Evolutionary conservation across 352 stramenopile genomes (phyloP), one percentile per base, ranked within the genome.

Genomic region (Elongisporangium undulatum): DNA sequence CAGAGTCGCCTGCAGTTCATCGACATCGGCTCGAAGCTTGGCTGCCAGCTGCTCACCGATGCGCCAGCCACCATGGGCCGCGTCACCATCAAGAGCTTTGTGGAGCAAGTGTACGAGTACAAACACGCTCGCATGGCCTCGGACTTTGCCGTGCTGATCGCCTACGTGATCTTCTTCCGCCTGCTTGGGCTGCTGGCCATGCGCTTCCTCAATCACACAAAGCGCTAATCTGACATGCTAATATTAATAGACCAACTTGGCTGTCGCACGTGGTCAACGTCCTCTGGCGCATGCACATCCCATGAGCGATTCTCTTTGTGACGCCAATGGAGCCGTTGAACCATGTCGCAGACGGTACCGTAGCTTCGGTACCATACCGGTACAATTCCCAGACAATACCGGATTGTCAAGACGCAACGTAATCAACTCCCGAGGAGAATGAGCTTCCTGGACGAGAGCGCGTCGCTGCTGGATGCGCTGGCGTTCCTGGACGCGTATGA

Each of bases 71-170:
- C 54, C 21, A 17, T 67, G n/a, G 51, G 55, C 19, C 58, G 63
- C 61, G 63, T 51, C 22, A 66, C 64, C 4, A 49, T 68, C 2
- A 62, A 72, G 65, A 21, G 61, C n/a, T 67, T 63, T 26, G 41
- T 71, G 5, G 63, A 79, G 52, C 45, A 15, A 6, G 56, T 69
- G 8, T 86, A 75, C 61, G 55, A 70, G 0, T 67, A 78, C 38
- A 71, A 86, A 49, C 62, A 86, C 26, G 63, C 23, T 26, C 23
- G 23, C 23, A 26, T 19, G 57, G 70, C 29, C 66, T 71, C 49
- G 16, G 62, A 23, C 71, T 26, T 26, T 5, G 23, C 23, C 23
- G 23, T 26, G 2, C 23, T 62, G 38, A 54, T 66, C n/a, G 61
- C 26, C 34, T 56, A 48, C 41, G 57, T 58, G 23, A 4, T 56